Conservation (phyloP, 306 rosid genomes). For the Malus fusca region DNA sequence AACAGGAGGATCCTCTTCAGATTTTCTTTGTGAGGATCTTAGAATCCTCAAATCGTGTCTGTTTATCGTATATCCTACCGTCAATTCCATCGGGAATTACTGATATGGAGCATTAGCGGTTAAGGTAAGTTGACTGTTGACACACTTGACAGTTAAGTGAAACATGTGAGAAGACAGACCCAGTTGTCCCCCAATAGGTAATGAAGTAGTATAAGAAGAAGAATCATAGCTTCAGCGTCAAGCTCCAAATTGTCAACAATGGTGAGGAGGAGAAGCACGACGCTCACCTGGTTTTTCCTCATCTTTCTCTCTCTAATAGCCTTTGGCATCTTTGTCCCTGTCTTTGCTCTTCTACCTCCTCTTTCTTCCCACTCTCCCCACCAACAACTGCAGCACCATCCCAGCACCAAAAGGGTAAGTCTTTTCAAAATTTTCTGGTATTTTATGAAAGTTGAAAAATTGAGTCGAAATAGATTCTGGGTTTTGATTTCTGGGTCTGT, state of each 20-base stretch:
- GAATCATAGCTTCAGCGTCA: not conserved
- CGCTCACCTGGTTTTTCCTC: constrained; percentile 33
- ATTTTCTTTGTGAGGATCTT: no score
- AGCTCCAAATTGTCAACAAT: constrained; percentile 41
- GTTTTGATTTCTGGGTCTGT: constrained; percentile 6
- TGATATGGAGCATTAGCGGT: no score
- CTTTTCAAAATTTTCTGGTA: not conserved
- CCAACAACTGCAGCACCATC: constrained; percentile 19
- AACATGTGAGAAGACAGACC: not conserved
- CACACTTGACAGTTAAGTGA: not conserved
- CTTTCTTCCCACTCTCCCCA: constrained; percentile 14
- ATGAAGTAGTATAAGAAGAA: not conserved
- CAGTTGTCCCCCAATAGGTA: not conserved
- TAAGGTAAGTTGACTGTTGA: not conserved
- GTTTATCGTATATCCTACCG: no score
- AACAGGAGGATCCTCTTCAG: accelerated
- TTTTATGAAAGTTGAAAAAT: not conserved
- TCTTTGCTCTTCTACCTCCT: constrained; percentile 58
- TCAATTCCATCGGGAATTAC: no score
- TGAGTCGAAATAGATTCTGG: not conserved
- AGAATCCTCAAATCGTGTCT: no score
- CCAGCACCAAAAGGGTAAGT: constrained; percentile 28
- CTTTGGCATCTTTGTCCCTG: constrained; percentile 39
- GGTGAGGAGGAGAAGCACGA: constrained; percentile 41
- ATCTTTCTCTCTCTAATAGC: constrained; percentile 34